Evolutionary conservation across 345 rosid species (phyloP), one percentile per base, ranked within the genome.

Genomic region (Gynandropsis gynandra): DNA sequence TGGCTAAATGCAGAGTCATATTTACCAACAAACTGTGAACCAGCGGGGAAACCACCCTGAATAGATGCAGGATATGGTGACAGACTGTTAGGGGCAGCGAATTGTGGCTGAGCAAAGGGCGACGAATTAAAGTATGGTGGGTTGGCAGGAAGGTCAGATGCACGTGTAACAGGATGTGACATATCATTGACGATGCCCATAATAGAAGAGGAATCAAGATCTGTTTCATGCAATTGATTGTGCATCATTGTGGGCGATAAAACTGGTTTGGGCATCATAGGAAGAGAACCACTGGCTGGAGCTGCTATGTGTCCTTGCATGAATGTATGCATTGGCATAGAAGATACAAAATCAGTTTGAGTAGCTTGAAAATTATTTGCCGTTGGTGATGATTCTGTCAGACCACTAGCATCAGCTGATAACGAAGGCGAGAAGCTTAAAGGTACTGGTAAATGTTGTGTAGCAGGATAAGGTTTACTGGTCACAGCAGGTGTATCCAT

Each of bases 371-470:
- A 58, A 38, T 42, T 54, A 70, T n/a, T 52, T 44, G 58, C 37
- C 31, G 51, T 31, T 61, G 20, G 46, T 5, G 63, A 54, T 18
- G 65, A 32, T 43, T 47, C 68, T 43, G 31, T 52, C 31, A 32
- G 40, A 39, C 58, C 54, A 59, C 39, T 58, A 58, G 33, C 51
- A 20, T 13, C 61, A 59, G 51, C 45, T 13, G 66, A 18, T 14
- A 37, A n/a, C 7, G 53, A 40, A 1, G 58, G 31, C 19, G 72
- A 56, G 35, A 48, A 16, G 27, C 50, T 51, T 9, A 18, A 44
- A 42, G 71, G 56, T 11, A 39, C 52, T n/a, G 67, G 67, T 38
- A 68, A 50, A 69, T 54, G 65, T n/a, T 57, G 68, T 39, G 75
- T 40, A 32, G 37, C 52, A 6, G 58, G 24, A 47, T 32, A 38